Evolutionary conservation across 139 green algal genomes (phyloP).

Genomic region (Chlamydomonas incerta): DNA sequence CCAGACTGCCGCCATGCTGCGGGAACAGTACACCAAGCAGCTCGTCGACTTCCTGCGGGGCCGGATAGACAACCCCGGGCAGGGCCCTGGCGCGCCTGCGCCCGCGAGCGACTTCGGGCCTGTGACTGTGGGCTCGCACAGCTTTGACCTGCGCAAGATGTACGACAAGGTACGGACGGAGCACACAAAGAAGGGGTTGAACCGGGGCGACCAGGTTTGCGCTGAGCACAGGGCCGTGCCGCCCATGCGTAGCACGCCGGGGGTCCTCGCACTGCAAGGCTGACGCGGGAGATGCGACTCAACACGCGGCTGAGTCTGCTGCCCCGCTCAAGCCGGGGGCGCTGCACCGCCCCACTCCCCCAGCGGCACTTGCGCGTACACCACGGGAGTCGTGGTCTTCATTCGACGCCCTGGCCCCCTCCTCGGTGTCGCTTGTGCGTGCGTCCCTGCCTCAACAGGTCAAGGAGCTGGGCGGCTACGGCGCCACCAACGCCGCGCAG

Average conservation of each 20-base stretch:
- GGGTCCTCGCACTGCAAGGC: too few relatives aligned
- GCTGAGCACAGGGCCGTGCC: too few relatives aligned
- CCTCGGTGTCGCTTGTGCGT: not conserved
- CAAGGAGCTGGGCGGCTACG: constrained; percentile 14
- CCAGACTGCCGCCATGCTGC: not conserved
- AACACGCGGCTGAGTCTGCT: too few relatives aligned
- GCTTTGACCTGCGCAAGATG: constrained; percentile 25
- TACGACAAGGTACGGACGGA: not conserved
- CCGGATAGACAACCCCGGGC: constrained; percentile 22
- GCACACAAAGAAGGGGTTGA: too few relatives aligned
- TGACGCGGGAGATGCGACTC: too few relatives aligned
- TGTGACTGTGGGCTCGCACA: not conserved
- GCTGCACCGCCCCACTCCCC: too few relatives aligned
- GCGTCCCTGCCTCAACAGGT: not conserved
- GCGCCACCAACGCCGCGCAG: too few relatives aligned
- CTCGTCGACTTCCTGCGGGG: constrained; percentile 28
- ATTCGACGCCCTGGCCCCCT: not conserved
- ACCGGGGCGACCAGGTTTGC: too few relatives aligned
- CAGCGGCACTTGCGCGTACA: too few relatives aligned
- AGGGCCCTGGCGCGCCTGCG: not conserved
- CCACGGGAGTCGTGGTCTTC: too few relatives aligned
- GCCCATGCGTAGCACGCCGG: too few relatives aligned
- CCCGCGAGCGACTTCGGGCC: not conserved
- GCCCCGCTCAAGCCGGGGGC: too few relatives aligned
- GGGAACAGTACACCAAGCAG: not conserved